Base-by-base conservation (phyloP, 2,329 filamentous ascomycete species). In the Colletotrichum orbiculare region DNA sequence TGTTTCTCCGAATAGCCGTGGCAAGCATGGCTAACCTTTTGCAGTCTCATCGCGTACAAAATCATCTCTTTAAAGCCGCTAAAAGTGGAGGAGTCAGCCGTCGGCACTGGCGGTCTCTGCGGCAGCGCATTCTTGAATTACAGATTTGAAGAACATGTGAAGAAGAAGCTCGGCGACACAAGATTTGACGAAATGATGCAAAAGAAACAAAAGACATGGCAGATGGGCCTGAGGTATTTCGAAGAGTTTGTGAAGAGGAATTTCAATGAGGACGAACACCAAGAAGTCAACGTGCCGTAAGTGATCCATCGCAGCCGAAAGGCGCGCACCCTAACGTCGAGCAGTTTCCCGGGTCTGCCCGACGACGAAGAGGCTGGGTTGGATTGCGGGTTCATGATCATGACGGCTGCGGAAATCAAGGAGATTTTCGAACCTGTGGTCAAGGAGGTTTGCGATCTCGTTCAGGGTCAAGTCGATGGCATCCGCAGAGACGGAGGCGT, bases 211-310 rank as follows among this genome's bases (percentile, higher is more conserved):
- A 93, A 92, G 77, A 92, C 89, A 1, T 94, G 91, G 91, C 91
- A 90, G 74, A 90, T 90, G 88, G 92, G 89, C 2, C 80, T 94
- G 54, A 86, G 88, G 60, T 94, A 93, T 73, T 95, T 93, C 75
- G 92, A 95, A 71, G 91, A 94, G 73, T 94, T 93, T 73, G 91
- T 95, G 12, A 95, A 95, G 78, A 85, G 92, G 12, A 94, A 93
- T 72, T 95, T 94, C 73, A 90, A 92, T 73, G 89, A 92, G 71
- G 90, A 93, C 50, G 91, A 93, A 72, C 87, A 91, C 68, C 84
- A 89, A 54, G 91, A 94, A 73, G 87, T 94, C 64, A 93, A 93
- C 63, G 86, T 94, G 4, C 91, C 91, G 85, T 87, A 77, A 69
- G 85, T 82, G 8, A 1, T 37, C 33, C 7, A 10, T 6, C 37